Evolutionary conservation across 2,329 filamentous ascomycete species (phyloP).

Genomic region (Cladosporium sp.): DNA sequence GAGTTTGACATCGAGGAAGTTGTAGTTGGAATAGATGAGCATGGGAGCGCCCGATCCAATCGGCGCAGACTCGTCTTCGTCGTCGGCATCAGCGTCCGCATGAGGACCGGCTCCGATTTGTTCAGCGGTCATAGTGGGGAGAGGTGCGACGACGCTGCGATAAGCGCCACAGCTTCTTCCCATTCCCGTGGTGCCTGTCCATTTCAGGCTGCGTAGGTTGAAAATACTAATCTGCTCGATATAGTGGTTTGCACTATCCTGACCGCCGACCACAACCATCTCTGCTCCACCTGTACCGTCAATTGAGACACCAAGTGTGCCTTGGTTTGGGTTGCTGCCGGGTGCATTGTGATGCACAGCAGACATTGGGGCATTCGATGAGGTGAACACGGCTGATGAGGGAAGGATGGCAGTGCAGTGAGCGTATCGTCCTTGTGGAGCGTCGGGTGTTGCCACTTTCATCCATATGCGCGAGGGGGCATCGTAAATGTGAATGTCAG

Average conservation of each 20-base stretch:
- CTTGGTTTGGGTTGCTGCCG: slow-evolving; percentile 78
- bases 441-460: slow-evolving; percentile 66
- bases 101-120: slow-evolving; percentile 60
- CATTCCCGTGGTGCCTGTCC: slow-evolving; percentile 83
- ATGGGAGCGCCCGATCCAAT: slow-evolving; percentile 57
- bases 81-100: slow-evolving; percentile 39
- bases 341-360: slow-evolving; percentile 87
- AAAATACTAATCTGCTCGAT: slow-evolving; percentile 99
- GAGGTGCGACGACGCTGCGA: slow-evolving; percentile 85
- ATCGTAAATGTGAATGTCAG: slow-evolving; percentile 94
- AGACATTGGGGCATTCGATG: slow-evolving; percentile 75
- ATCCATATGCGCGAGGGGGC: slow-evolving; percentile 80
- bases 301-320: slow-evolving; percentile 79
- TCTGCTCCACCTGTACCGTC: slow-evolving; percentile 91
- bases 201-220: slow-evolving; percentile 90
- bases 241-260: slow-evolving; percentile 97
- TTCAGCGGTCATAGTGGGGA: slow-evolving; percentile 62
- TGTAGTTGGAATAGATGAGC: slow-evolving; percentile 99
- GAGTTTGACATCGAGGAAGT: slow-evolving; percentile 94
- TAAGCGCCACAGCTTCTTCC: slow-evolving; percentile 96
- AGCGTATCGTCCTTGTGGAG: slow-evolving; percentile 90
- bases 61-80: slow-evolving; percentile 29
- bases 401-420: slow-evolving; percentile 92
- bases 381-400: slow-evolving; percentile 82
- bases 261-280: slow-evolving; percentile 95